Percentiles rank a stretch among this genome's conserved stretches.
Conservation (phyloP, 1,284 basidiomycete species). For the Cryptococcus hybrid region DNA sequence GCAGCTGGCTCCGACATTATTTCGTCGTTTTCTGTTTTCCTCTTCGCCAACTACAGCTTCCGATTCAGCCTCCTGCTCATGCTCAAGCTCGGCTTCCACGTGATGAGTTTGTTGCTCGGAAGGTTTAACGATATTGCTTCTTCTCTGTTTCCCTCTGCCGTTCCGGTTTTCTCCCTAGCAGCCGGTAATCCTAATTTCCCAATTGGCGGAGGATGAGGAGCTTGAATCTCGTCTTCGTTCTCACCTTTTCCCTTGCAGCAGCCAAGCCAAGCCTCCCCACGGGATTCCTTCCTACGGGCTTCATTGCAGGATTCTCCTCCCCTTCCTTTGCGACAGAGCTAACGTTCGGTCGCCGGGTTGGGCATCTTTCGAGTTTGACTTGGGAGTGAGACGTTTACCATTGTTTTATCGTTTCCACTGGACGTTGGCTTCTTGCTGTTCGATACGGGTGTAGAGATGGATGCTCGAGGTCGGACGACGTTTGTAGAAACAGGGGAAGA, state of each 20-base stretch:
- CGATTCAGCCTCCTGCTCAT: neutral
- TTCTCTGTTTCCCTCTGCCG: no score
- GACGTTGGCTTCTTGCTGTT: neutral
- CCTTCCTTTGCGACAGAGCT: neutral
- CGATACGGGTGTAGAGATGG: neutral
- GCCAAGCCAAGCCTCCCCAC: conserved; percentile 20
- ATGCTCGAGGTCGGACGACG: neutral
- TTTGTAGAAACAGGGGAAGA: neutral
- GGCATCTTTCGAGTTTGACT: neutral
- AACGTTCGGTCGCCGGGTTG: neutral
- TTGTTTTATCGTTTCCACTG: no score
- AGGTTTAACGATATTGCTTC: no score
- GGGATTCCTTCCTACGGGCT: conserved; percentile 3
- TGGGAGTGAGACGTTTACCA: neutral
- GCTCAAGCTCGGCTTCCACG: neutral
- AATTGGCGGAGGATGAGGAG: no score
- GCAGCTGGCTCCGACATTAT: neutral
- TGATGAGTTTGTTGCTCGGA: neutral
- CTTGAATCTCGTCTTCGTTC: no score
- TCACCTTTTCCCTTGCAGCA: no score
- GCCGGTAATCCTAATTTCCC: no score
- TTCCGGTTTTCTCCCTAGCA: no score
- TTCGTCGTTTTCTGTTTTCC: neutral
- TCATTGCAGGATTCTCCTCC: conserved; percentile 1
- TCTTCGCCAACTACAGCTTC: neutral